Evolutionary conservation across 805 yeast species (phyloP).

Genomic region (Starmerella riodocensis): DNA sequence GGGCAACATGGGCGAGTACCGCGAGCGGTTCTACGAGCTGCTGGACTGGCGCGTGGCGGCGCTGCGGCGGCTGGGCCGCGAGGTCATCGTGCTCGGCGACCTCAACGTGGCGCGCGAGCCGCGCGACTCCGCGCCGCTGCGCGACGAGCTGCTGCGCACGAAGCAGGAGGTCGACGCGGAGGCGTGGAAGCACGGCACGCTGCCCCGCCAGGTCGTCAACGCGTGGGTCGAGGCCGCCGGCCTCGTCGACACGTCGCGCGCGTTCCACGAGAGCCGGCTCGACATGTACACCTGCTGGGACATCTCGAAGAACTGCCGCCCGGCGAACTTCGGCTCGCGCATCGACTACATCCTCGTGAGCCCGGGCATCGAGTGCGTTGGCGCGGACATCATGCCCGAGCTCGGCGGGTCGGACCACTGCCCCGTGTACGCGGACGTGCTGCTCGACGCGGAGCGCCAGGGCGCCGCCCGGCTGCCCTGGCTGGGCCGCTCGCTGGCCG

Average conservation of each 20-base stretch:
- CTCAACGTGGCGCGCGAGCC: constrained; percentile 69
- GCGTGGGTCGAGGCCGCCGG: constrained; percentile 31
- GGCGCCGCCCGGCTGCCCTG: constrained; percentile 5
- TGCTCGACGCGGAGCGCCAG: constrained; percentile 14
- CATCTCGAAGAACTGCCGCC: constrained; percentile 58
- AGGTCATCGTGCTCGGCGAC: constrained; percentile 77
- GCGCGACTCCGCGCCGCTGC: constrained; percentile 67
- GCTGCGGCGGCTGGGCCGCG: constrained; percentile 42
- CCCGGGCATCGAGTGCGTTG: constrained; percentile 30
- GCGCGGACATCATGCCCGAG: constrained; percentile 48
- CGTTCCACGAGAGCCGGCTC: constrained; percentile 40
- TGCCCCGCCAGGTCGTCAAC: constrained; percentile 37
- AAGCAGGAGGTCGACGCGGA: constrained; percentile 6
- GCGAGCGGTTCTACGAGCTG: constrained; percentile 45
- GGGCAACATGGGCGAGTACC: constrained; percentile 47
- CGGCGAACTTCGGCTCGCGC: constrained; percentile 75
- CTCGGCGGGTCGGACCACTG: constrained; percentile 89
- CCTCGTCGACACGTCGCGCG: constrained; percentile 31
- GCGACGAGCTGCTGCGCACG: constrained; percentile 34
- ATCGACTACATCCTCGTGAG: constrained; percentile 63
- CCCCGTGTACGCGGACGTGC: constrained; percentile 67
- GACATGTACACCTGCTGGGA: constrained; percentile 90
- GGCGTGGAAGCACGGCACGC: constrained; percentile 32
- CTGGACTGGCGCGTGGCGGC: constrained; percentile 50
- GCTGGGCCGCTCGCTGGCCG: constrained; percentile 1